Evolutionary conservation across 306 rosid species (phyloP), one percentile per base, ranked within the genome.

Genomic region (Pachyrhizus erosus): DNA sequence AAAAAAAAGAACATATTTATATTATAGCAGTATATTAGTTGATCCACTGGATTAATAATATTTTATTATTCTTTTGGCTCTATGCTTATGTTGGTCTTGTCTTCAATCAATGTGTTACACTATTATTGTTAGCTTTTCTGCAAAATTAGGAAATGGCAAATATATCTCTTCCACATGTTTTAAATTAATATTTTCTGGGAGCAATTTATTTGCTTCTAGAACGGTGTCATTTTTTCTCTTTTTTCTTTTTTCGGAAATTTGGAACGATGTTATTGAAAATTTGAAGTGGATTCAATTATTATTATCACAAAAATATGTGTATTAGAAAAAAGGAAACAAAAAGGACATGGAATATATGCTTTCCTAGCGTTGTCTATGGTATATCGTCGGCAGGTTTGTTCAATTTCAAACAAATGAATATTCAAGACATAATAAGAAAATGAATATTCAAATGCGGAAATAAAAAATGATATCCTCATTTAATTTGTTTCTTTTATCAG

Each of bases 101-200:
- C 57, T 57, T 40, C 65, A 40, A 75, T 75, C 81, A 24, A 49
- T 60, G 58, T 64, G 75, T 15, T 24, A 42, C 66, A 45, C 24
- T 76, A 31, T 54, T 21, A 76, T 23, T 73, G 13, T 33, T 45
- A 60, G 3, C 20, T 54, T 68, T 77, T 66, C 11, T 70, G 65
- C 33, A 29, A 37, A 37, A 23, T 37, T 21, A 0, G 4, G 65
- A 83, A 58, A 13, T 58, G 62, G n/a, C 73, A 58, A 24, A 75
- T 24, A 40, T 24, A 43, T 60, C 55, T 18, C 73, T 54, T 26
- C 76, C 76, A 76, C 86, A 3, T 55, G 86, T 82, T 57, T 76
- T 82, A 29, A 82, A 82, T 46, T 67, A 24, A 9, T 46, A 33
- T 61, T 72, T 61, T 48, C 12, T 8, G 23, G 24, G 37, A 7